Base-by-base conservation (phyloP, 2,329 filamentous ascomycete species). In the Leptodontidium sp. region DNA sequence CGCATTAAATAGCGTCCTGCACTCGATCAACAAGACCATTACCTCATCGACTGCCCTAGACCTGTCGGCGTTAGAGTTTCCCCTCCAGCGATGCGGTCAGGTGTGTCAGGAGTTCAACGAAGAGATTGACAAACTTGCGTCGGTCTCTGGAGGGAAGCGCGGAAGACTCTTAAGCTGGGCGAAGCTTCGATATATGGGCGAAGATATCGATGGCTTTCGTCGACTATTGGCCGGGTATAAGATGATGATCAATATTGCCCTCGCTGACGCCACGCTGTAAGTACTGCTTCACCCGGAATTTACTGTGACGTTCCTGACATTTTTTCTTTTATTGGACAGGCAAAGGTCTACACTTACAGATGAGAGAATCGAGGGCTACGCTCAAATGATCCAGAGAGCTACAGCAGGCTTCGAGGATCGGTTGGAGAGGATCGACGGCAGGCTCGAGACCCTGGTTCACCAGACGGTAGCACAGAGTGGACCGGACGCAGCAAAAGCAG, bases 161-260 rank as follows among this genome's bases (percentile, higher is more conserved):
- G 76, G 78, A 24, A 84, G 80, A 72, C 83, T 84, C 72, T 79
- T 80, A 53, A 82, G 83, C 71, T 84, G 29, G 81, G 82, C 81
- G 6, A 81, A 77, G 72, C 70, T 84, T 52, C 79, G 70, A 67
- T 84, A 83, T 62, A 82, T 83, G 78, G 81, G 80, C 35, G 79
- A 83, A 52, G 77, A 83, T 69, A 80, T 84, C 53, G 78, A 80
- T 68, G 78, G 77, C 58, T 84, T 84, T 65, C 77, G 76, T 45
- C 72, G 77, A 29, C 71, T 81, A 47, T 70, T 84, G 38, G 78
- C 81, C 47, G 77, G 78, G 50, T 84, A 84, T 68, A 83, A 82
- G 69, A 73, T 78, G 57, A 82, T 80, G 26, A 81, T 82, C 38
- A 79, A 66, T 58, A 81, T 84, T 75, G 80, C 81, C 24, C 77